A percentile compares a stretch with the other conserved stretches of the same genome.
Conservation (phyloP, 768 basidiomycete genomes). For the Suillus placidus region DNA sequence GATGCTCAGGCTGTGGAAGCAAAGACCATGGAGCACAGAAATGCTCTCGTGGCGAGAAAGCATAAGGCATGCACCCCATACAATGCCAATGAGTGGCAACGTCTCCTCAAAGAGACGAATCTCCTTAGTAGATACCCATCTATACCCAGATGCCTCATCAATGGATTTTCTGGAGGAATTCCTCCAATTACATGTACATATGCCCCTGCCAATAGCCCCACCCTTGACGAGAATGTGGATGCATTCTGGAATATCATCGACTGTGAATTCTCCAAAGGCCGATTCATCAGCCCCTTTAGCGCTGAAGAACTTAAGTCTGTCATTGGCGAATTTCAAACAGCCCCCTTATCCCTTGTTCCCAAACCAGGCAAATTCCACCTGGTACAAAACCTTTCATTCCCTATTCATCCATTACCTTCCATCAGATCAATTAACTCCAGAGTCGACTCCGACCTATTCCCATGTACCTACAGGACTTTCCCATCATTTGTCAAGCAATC, state of each 20-base stretch:
- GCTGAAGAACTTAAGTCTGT: constrained; percentile 27
- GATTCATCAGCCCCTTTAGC: constrained; percentile 38
- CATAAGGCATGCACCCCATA: constrained; percentile 36
- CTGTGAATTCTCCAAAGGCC: not conserved
- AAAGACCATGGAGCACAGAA: constrained; percentile 40
- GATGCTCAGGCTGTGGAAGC: constrained; percentile 46
- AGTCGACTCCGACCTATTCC: constrained; percentile 34
- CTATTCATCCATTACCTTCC: constrained; percentile 11
- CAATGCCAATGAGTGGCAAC: constrained; percentile 33
- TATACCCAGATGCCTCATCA: not conserved
- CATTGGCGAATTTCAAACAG: constrained; percentile 43
- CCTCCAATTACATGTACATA: constrained; percentile 27
- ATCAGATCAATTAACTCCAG: constrained; percentile 21
- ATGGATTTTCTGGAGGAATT: constrained; percentile 28
- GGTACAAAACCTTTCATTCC: constrained; percentile 43
- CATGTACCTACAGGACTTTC: constrained; percentile 50
- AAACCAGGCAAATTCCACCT: constrained; percentile 38
- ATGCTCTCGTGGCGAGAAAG: constrained; percentile 38
- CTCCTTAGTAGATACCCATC: constrained; percentile 2
- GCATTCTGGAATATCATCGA: too few relatives aligned
- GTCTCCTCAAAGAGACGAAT: constrained; percentile 13
- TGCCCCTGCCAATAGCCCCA: constrained; percentile 37
- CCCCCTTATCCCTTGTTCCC: constrained; percentile 38
- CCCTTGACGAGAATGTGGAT: too few relatives aligned
- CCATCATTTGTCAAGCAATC: constrained; percentile 31